These are phyloP conservation scores for Candida sojae DNA, from an alignment of 1,139 yeast genomes.

Conservation along the genomic window DNA sequence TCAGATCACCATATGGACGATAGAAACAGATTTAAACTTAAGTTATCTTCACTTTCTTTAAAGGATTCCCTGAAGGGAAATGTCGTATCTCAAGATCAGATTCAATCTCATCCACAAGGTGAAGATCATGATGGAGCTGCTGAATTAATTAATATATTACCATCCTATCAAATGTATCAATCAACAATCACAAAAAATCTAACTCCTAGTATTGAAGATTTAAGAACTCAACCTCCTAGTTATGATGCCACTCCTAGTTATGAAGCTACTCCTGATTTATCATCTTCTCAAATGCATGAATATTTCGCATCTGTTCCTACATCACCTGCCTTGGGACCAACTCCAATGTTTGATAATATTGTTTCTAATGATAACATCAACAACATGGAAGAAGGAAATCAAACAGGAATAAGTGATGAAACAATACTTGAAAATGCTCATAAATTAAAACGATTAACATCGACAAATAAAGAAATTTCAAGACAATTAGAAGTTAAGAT, in stretches of 20 bases:
- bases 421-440: constrained; percentile 39
- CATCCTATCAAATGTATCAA: constrained; percentile 45
- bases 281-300: constrained; percentile 16
- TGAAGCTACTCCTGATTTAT: constrained; percentile 24
- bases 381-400: constrained; percentile 9
- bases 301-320: constrained; percentile 24
- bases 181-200: constrained; percentile 40
- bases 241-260: constrained; percentile 34
- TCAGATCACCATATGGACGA: constrained; percentile 9
- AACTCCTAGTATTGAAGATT: constrained; percentile 36
- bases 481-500: constrained; percentile 30
- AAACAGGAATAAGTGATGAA: constrained; percentile 13
- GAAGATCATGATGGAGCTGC: constrained; percentile 21
- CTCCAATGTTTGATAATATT: not conserved
- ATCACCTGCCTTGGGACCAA: constrained; percentile 16
- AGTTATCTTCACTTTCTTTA: constrained; percentile 10
- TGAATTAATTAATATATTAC: constrained; percentile 38
- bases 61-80: not conserved
- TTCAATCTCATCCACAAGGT: not conserved
- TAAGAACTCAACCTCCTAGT: constrained; percentile 34
- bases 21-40: constrained; percentile 12
- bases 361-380: not conserved
- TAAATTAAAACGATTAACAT: constrained; percentile 33
- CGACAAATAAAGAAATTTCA: constrained; percentile 30
- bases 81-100: constrained; percentile 3